phyloP scores from a whole-genome alignment of 2,329 filamentous ascomycete genomes.

The Cryphonectria carpinicola region DNA sequence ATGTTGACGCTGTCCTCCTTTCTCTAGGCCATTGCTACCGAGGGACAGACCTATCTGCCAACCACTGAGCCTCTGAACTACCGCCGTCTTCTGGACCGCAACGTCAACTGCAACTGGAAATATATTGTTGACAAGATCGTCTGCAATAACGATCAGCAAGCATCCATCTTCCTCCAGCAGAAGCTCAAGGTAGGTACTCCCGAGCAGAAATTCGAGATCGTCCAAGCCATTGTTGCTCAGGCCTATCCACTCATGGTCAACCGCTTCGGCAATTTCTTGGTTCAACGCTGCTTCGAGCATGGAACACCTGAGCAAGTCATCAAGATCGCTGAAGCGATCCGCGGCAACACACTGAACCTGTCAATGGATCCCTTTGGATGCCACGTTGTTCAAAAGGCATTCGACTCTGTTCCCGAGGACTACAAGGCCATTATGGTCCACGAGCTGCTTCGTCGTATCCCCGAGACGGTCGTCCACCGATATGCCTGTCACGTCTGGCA shows the following conservation, averaged over 20 bases:
- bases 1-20: slow-evolving; percentile 32
- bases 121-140: slow-evolving; percentile 99
- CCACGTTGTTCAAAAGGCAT: slow-evolving; percentile 97
- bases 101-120: slow-evolving; percentile 98
- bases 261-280: slow-evolving; percentile 96
- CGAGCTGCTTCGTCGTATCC: slow-evolving; percentile 90
- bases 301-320: slow-evolving; percentile 93
- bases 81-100: slow-evolving; percentile 89
- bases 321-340: slow-evolving; percentile 91
- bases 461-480: slow-evolving; percentile 96
- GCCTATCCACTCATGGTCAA: slow-evolving; percentile 98
- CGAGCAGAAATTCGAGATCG: slow-evolving; percentile 96
- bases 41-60: slow-evolving; percentile 78
- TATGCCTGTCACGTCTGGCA: slow-evolving; percentile 99
- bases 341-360: slow-evolving; percentile 88
- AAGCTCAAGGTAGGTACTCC: slow-evolving; percentile 96
- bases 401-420: slow-evolving; percentile 95
- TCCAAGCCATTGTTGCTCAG: slow-evolving; percentile 93
- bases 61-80: slow-evolving; percentile 95
- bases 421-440: slow-evolving; percentile 99
- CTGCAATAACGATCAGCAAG: slow-evolving; percentile 98
- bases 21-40: slow-evolving; percentile 51
- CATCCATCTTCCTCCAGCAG: slow-evolving; percentile 97
- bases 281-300: slow-evolving; percentile 98
- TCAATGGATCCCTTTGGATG: slow-evolving; percentile 99